Evolutionary conservation across 441 rosid species (phyloP), one percentile per base, ranked within the genome.

Genomic region (Erodium trifolium): DNA sequence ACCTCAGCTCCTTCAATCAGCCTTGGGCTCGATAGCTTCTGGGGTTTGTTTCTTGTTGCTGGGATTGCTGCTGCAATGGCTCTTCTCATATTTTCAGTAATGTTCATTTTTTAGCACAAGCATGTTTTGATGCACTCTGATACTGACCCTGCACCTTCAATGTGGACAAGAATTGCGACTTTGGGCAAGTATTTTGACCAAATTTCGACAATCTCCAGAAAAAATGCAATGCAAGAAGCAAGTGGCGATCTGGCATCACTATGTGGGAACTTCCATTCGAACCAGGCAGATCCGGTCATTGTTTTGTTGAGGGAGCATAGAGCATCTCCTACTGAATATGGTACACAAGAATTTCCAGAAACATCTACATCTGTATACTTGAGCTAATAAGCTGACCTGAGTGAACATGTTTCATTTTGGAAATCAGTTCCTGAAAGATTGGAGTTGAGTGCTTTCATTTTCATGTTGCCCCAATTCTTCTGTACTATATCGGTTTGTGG

Each of bases 31-130:
- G 72, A 80, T 5, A 88, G 86, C 53, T 90, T 92, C 67, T 67
- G 81, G 88, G 77, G 88, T 3, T 70, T 92, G 60, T 92, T 89
- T 77, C 63, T 86, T 3, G 69, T 82, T 17, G 85, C 81, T 0
- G 82, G 79, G 17, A 39, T 70, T 18, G 75, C 81, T 23, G 78
- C 90, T 16, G 0, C 70, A 0, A 3, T 65, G 51, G 79, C 92
- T 47, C 80, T 89, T 23, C 1, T 77, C 3, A 76, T 81, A 47
- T 88, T 72, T 63, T 3, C 59, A 0, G 45, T 63, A 3, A 59
- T 14, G 29, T 89, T 91, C 49, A 0, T 81, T 9, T 17, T 68
- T 19, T 72, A 73, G 27, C 75, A 77, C 2, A 23, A 74, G 72
- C 29, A 62, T 45, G 51, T 45, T 45, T 45, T 45, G 51, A 45